Evolutionary conservation across 2,329 filamentous ascomycete genomes (phyloP).

Genomic region (Arachnopeziza araneosa): DNA sequence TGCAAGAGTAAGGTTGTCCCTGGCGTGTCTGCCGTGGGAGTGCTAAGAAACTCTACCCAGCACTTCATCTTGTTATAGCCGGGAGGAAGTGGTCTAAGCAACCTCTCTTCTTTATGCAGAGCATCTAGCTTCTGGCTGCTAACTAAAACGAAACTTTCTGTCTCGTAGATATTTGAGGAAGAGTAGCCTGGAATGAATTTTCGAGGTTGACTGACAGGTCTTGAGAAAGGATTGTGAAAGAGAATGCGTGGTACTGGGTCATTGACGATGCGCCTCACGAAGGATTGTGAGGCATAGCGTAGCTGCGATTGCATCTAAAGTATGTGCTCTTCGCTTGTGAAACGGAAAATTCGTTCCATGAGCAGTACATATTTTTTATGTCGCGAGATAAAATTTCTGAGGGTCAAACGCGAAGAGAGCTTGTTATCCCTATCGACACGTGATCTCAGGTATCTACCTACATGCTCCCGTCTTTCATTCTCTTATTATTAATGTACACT

Average conservation of each 20-base stretch:
- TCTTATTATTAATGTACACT: not conserved
- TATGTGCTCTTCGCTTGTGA: not conserved
- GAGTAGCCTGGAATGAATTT: not conserved
- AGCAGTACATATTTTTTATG: not conserved
- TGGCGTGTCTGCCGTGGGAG: conserved; percentile 81
- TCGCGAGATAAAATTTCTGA: too few species aligned
- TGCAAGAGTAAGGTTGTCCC: conserved; percentile 74
- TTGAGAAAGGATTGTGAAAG: not conserved
- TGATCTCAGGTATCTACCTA: too few species aligned
- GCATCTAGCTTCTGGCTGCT: not conserved
- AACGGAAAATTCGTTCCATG: not conserved
- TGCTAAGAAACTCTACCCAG: conserved; percentile 68
- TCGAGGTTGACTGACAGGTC: not conserved
- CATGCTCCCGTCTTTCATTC: too few species aligned
- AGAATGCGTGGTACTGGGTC: not conserved
- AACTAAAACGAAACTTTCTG: not conserved
- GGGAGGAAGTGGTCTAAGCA: not conserved
- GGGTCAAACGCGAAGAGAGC: too few species aligned
- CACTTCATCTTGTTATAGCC: conserved; percentile 55
- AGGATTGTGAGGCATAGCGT: not conserved
- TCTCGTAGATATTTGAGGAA: not conserved
- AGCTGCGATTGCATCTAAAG: not conserved
- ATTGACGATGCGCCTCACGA: not conserved
- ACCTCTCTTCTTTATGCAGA: not conserved
- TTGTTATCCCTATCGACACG: too few species aligned